Conservation (phyloP, 345 rosid species). For the Murraya paniculata region DNA sequence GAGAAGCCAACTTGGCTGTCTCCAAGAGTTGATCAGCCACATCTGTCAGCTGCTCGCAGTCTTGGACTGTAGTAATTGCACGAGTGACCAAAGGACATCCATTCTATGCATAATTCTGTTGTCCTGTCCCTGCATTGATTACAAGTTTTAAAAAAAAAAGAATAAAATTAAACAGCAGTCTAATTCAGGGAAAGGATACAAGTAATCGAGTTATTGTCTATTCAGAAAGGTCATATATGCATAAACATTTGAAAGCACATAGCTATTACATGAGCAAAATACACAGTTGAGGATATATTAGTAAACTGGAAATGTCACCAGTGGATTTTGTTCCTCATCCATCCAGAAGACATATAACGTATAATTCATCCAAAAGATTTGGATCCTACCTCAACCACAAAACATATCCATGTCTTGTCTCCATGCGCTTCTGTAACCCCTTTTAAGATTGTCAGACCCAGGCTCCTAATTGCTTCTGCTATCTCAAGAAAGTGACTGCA, state of each 20-base stretch:
- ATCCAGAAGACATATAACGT: background rate
- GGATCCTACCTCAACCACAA: slow-evolving; percentile 80
- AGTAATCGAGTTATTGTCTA: background rate
- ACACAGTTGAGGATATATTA: background rate
- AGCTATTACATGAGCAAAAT: background rate
- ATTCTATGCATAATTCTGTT: slow-evolving; percentile 74
- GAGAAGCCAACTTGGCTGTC: slow-evolving; percentile 10
- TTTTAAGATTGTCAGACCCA: slow-evolving; percentile 83
- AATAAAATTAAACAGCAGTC: background rate
- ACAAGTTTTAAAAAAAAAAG: slow-evolving; percentile 10
- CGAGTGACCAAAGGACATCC: slow-evolving; percentile 94
- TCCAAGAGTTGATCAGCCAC: slow-evolving; percentile 18
- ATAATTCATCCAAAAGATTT: slow-evolving; percentile 15
- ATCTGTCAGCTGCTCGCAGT: slow-evolving; percentile 33
- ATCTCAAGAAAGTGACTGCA: slow-evolving; percentile 92
- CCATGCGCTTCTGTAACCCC: slow-evolving; percentile 78
- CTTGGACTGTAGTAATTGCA: slow-evolving; percentile 79
- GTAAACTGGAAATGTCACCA: background rate
- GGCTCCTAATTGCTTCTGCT: slow-evolving; percentile 77
- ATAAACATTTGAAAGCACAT: background rate
- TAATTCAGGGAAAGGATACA: background rate
- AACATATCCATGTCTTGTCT: slow-evolving; percentile 81
- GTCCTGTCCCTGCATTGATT: slow-evolving; percentile 64
- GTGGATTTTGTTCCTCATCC: background rate
- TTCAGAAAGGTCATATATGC: background rate